These are phyloP conservation scores for Yamadazyma laniorum DNA, from an alignment of 805 yeast species.

Conservation along the genomic window DNA sequence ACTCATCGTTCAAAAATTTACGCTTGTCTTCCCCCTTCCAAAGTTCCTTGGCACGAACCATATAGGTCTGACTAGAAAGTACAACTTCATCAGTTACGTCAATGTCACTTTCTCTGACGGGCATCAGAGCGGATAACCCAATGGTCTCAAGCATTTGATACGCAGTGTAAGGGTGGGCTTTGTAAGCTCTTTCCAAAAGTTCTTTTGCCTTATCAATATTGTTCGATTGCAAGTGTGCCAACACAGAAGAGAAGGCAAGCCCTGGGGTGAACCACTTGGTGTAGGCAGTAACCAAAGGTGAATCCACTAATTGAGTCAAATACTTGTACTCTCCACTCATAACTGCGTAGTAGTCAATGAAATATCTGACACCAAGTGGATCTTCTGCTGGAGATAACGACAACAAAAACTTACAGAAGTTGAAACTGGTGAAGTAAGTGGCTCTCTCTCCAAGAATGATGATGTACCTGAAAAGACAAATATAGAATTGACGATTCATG, in stretches of 20 bases:
- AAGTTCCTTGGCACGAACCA: conserved; percentile 51
- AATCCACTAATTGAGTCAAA: conserved; percentile 53
- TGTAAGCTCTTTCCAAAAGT: conserved; percentile 50
- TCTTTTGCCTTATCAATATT: conserved; percentile 44
- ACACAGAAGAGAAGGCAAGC: conserved; percentile 59
- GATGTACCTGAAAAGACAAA: conserved; percentile 71
- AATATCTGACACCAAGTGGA: conserved; percentile 80
- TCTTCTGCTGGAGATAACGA: conserved; percentile 75
- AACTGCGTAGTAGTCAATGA: conserved; percentile 76
- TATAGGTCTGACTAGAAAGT: conserved; percentile 55
- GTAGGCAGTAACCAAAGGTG: conserved; percentile 58
- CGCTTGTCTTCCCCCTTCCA: conserved; percentile 53
- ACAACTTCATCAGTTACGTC: conserved; percentile 29
- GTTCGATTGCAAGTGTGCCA: conserved; percentile 54
- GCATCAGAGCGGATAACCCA: conserved; percentile 29
- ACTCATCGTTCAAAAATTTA: conserved; percentile 46
- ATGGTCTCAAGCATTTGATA: conserved; percentile 46
- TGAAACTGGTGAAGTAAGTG: conserved; percentile 72
- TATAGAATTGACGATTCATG: conserved; percentile 73
- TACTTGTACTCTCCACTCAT: conserved; percentile 63
- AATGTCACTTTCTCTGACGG: conserved; percentile 21
- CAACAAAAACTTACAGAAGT: conserved; percentile 67
- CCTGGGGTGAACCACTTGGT: conserved; percentile 72
- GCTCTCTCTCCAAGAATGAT: conserved; percentile 72
- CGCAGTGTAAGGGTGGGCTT: conserved; percentile 58